Conservation (phyloP, 768 basidiomycete species). For the Xerocomus potaroensis region DNA sequence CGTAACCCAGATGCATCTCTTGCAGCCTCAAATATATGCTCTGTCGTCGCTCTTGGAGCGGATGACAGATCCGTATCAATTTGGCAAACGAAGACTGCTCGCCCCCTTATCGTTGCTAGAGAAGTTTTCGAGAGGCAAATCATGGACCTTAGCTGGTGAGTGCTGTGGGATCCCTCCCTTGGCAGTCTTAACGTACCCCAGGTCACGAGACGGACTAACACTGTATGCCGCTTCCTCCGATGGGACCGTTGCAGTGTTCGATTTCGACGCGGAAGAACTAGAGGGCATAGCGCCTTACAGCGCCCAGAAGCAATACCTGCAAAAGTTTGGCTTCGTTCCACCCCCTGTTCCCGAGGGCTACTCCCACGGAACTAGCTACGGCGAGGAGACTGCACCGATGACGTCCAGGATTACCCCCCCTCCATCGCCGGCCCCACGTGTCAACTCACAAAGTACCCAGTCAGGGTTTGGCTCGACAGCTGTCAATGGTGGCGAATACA, state of each 20-base stretch:
- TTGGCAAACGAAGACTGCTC: conserved; percentile 91
- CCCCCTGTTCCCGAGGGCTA: conserved; percentile 69
- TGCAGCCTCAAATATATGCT: conserved; percentile 79
- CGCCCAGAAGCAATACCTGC: conserved; percentile 74
- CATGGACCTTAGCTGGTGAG: conserved; percentile 93
- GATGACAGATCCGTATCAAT: conserved; percentile 92
- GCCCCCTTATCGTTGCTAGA: conserved; percentile 88
- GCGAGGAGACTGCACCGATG: conserved; percentile 19
- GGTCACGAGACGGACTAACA: conserved; percentile 90
- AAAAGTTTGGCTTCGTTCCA: conserved; percentile 71
- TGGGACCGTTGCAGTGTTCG: conserved; percentile 87
- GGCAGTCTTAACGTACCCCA: conserved; percentile 29
- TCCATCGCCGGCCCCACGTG: conserved; percentile 40
- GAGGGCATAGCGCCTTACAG: conserved; percentile 74
- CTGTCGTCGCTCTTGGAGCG: conserved; percentile 89
- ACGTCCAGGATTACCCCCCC: conserved; percentile 42
- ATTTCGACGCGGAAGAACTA: conserved; percentile 74
- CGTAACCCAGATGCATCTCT: conserved; percentile 65
- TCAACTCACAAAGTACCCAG: conserved; percentile 31
- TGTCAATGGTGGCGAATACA: conserved; percentile 49
- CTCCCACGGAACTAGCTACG: conserved; percentile 45
- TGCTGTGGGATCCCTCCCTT: background rate
- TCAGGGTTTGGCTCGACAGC: conserved; percentile 38
- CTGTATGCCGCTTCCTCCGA: conserved; percentile 96
- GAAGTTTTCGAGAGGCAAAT: conserved; percentile 94